These are phyloP conservation scores for Xylaria sp. DNA, from an alignment of 2,329 filamentous ascomycete species.

Conservation along the genomic window DNA sequence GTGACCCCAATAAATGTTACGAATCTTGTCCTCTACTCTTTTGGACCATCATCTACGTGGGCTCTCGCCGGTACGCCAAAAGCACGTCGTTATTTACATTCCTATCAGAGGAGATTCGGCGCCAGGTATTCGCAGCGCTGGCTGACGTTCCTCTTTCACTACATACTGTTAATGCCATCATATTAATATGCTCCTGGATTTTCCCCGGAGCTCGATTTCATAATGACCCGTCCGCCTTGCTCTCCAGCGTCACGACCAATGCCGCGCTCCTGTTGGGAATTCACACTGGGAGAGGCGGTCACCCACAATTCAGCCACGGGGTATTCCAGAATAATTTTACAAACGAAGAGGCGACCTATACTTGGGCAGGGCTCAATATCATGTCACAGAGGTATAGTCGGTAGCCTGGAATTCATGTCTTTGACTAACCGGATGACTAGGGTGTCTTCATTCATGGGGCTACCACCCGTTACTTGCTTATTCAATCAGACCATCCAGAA, in stretches of 20 bases:
- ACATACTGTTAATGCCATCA: constrained; percentile 62
- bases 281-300: constrained; percentile 63
- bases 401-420: neutral
- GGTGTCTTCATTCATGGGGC: constrained; percentile 57
- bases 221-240: constrained; percentile 61
- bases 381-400: constrained; percentile 59
- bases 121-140: constrained; percentile 59
- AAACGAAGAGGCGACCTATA: constrained; percentile 64
- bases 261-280: constrained; percentile 62
- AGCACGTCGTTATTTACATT: constrained; percentile 57
- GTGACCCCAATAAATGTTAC: constrained; percentile 64
- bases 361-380: constrained; percentile 66
- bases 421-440: constrained; percentile 52
- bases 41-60: constrained; percentile 65
- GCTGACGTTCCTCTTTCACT: constrained; percentile 58
- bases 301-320: constrained; percentile 61
- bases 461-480: constrained; percentile 57
- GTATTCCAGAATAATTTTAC: constrained; percentile 58
- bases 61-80: constrained; percentile 61
- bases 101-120: constrained; percentile 59
- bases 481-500: constrained; percentile 63
- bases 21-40: constrained; percentile 62
- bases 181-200: constrained; percentile 64
- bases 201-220: constrained; percentile 63
- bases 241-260: constrained; percentile 60